A percentile compares a stretch with the other conserved stretches of the same genome.
Conservation (phyloP, 2,329 filamentous ascomycete species). For the Trichoderma sp. region DNA sequence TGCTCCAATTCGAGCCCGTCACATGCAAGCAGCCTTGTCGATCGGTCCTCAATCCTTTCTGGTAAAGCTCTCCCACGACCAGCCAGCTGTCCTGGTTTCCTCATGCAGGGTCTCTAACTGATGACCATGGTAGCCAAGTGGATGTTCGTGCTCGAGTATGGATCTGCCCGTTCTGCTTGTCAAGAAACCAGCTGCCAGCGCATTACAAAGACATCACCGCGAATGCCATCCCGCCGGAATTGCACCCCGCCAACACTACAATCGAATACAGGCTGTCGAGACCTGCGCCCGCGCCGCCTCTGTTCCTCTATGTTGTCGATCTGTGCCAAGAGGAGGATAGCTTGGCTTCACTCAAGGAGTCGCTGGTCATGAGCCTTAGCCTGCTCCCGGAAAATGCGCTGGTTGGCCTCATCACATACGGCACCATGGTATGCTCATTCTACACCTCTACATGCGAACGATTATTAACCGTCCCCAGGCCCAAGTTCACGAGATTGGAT, state of each 20-base stretch:
- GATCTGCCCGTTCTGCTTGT: constrained; percentile 87
- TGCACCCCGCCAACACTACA: constrained; percentile 80
- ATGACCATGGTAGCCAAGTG: constrained; percentile 59
- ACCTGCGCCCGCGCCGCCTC: constrained; percentile 79
- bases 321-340: constrained; percentile 87
- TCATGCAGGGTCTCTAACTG: neutral
- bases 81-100: neutral
- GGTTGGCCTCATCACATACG: constrained; percentile 81
- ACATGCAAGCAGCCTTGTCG: constrained; percentile 95
- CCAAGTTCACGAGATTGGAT: constrained; percentile 96
- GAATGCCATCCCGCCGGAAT: constrained; percentile 77
- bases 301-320: constrained; percentile 85
- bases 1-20: constrained; percentile 93
- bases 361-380: constrained; percentile 80
- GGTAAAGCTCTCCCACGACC: constrained; percentile 53
- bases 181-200: constrained; percentile 75
- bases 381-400: constrained; percentile 77
- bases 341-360: constrained; percentile 78
- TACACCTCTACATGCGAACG: neutral
- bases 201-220: constrained; percentile 89
- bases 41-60: constrained; percentile 94
- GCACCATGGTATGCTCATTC: constrained; percentile 71
- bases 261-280: constrained; percentile 81
- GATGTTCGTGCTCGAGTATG: constrained; percentile 79
- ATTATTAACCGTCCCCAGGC: constrained; percentile 50